A percentile compares a stretch with the other conserved stretches of the same genome.
Evolutionary conservation across 1,284 basidiomycete species (phyloP).

Genomic region (Puccinia coronata): DNA sequence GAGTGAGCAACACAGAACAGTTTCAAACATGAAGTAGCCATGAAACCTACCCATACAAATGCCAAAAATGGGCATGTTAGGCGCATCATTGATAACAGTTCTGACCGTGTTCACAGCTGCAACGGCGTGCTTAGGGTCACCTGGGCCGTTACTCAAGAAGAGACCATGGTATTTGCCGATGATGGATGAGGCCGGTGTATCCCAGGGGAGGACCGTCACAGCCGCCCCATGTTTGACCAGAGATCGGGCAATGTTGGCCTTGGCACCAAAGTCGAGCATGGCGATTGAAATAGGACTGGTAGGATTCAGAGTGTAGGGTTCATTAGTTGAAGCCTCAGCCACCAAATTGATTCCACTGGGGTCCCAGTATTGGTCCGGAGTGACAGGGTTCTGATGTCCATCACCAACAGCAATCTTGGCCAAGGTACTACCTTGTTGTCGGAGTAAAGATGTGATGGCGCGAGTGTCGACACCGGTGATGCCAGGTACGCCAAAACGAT

Average conservation of each 20-base stretch:
- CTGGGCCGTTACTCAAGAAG: constrained; percentile 95
- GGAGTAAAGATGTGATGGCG: constrained; percentile 86
- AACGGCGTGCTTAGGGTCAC: constrained; percentile 86
- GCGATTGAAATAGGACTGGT: constrained; percentile 85
- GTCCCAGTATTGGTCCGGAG: constrained; percentile 76
- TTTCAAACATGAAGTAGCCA: neutral
- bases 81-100: constrained; percentile 73
- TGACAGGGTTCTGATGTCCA: constrained; percentile 69
- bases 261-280: constrained; percentile 93
- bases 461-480: constrained; percentile 97
- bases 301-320: constrained; percentile 83
- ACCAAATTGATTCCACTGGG: constrained; percentile 90
- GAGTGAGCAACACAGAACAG: neutral
- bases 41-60: constrained; percentile 83
- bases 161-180: constrained; percentile 90
- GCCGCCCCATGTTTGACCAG: constrained; percentile 85
- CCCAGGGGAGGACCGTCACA: constrained; percentile 95
- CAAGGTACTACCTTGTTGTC: constrained; percentile 95
- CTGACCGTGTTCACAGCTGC: constrained; percentile 79
- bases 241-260: constrained; percentile 93
- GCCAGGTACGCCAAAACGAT: constrained; percentile 83
- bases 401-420: constrained; percentile 83
- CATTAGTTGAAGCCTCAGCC: constrained; percentile 83
- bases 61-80: constrained; percentile 91
- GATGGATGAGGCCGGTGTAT: constrained; percentile 89